Evolutionary conservation across 116 monocot genomes (phyloP).

Genomic region (Thalassia testudinum): DNA sequence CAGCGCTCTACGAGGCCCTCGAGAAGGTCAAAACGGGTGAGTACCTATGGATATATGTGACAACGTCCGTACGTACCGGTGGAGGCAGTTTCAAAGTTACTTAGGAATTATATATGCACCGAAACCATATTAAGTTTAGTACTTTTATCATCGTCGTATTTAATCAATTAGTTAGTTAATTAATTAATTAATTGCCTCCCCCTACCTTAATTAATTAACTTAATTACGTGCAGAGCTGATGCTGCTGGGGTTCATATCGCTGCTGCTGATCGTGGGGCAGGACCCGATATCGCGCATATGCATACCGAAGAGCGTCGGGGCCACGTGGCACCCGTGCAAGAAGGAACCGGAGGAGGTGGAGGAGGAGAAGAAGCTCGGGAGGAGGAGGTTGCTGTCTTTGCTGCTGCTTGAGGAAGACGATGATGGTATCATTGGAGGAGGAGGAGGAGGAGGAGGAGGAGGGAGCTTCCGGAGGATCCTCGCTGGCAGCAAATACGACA

Average conservation of each 20-base stretch:
- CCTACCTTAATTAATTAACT: no score
- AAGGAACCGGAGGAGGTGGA: background rate
- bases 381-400: background rate
- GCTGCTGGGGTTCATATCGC: conserved; percentile 28
- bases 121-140: no score
- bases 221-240: conserved; percentile 15
- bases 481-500: background rate
- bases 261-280: conserved; percentile 36
- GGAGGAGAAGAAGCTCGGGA: background rate
- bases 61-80: no score
- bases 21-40: conserved; percentile 1
- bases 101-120: no score
- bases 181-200: no score
- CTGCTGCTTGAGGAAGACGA: no score
- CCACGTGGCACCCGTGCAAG: conserved; percentile 32
- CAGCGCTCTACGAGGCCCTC: background rate
- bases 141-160: no score
- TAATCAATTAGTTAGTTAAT: no score
- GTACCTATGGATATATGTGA: no score
- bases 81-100: no score
- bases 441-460: no score
- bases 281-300: conserved; percentile 25
- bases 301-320: conserved; percentile 18
- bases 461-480: background rate
- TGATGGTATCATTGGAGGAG: no score